Conservation (phyloP, 192 early-diverging fungal species). For the Umbelopsis ramanniana region DNA sequence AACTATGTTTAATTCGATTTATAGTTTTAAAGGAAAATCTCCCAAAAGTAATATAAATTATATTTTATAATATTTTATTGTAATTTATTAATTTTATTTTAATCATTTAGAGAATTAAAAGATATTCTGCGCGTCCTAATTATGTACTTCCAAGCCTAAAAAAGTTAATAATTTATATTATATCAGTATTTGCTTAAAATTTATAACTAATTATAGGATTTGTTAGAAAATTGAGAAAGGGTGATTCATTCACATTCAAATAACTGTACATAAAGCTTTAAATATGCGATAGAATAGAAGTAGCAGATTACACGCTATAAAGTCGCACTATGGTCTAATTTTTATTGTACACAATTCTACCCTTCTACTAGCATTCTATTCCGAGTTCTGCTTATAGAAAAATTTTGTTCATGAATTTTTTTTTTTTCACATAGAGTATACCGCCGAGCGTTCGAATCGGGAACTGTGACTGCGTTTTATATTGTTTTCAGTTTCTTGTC, state of each 20-base stretch:
- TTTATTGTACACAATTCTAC: too few species aligned
- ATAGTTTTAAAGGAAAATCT: not conserved
- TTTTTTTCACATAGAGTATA: too few species aligned
- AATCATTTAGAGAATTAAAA: constrained; percentile 6
- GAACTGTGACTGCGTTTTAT: not conserved
- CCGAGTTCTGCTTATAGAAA: too few species aligned
- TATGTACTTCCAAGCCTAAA: not conserved
- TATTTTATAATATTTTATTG: not conserved
- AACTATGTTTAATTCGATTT: not conserved
- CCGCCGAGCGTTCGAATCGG: too few species aligned
- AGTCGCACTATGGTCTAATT: too few species aligned
- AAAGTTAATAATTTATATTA: not conserved
- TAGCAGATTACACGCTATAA: not conserved
- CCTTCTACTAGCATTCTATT: too few species aligned
- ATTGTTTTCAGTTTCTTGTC: not conserved
- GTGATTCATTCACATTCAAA: not conserved
- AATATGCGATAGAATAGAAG: not conserved
- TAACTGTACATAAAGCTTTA: constrained; percentile 2
- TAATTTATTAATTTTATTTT: not conserved
- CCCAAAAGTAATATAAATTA: not conserved
- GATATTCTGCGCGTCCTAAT: not conserved
- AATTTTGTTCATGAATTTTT: too few species aligned
- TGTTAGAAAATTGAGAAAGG: not conserved
- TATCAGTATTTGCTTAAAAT: not conserved
- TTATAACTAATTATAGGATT: not conserved